Base-by-base conservation (phyloP, 2,329 filamentous ascomycete genomes). In the Clarireedia homoeocarpa region DNA sequence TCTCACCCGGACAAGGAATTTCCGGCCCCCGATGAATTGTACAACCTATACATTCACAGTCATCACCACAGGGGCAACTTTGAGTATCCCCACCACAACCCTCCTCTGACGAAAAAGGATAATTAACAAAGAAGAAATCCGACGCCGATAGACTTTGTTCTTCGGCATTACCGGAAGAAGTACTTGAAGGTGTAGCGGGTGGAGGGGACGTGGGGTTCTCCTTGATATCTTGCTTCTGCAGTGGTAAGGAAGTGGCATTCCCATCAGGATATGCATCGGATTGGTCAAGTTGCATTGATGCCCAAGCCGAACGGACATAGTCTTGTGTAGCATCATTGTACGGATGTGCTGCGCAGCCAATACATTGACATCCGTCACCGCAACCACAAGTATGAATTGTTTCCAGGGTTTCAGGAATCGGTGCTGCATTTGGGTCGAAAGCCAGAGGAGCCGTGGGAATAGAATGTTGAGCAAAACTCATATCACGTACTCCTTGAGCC, bases 281-380 rank as follows among this genome's bases (percentile, higher is more conserved):
- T 23, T 56, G 56, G 20, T 63, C 65, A 6, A 57, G 57, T 23
- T 63, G 54, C 62, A 66, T 67, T 3, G 53, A 61, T 54, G 59
- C 51, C 55, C 73, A 62, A 65, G 77, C 77, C 6, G 77, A 78
- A 51, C 76, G 72, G 3, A 84, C 74, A 57, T 77, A 74, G 48
- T 76, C 71, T 73, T 74, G 77, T 51, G 80, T 87, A 23, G 83
- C 80, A 6, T 81, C 75, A 62, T 88, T 88, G 65, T 83, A 85
- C 12, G 85, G 83, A 66, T 88, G 84, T 2, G 80, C 81, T 5
- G 82, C 76, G 66, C 85, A 89, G 10, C 84, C 85, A 38, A 88
- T 73, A 65, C 85, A 89, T 61, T 83, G 77, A 61, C 85, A 89
- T 27, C 73, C 73, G 53, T 84, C 80, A 20, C 85, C 85, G 65